These are phyloP conservation scores for Hyphopichia homilentoma DNA, from an alignment of 805 yeast species.

Conservation along the genomic window DNA sequence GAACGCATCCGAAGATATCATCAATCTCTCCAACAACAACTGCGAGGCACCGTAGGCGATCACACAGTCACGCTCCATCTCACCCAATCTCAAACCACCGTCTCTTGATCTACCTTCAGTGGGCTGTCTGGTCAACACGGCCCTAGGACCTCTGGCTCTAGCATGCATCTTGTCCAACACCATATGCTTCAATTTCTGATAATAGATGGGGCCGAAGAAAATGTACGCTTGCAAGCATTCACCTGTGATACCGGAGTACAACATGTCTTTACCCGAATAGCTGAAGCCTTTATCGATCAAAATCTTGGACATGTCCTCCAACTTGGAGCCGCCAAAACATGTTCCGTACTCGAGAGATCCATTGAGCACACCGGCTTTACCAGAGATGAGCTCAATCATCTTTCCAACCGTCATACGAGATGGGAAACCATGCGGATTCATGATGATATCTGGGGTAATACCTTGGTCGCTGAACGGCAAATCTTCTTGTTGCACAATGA, in stretches of 20 bases:
- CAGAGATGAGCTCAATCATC: constrained; percentile 93
- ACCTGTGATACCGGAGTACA: constrained; percentile 95
- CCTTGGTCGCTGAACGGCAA: constrained; percentile 94
- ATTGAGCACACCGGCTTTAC: constrained; percentile 94
- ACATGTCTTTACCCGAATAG: constrained; percentile 96
- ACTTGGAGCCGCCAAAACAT: constrained; percentile 96
- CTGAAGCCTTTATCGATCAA: constrained; percentile 87
- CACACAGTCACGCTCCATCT: constrained; percentile 99
- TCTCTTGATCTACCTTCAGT: constrained; percentile 99
- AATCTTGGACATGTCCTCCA: constrained; percentile 91
- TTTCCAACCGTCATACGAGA: constrained; percentile 99
- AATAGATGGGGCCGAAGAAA: constrained; percentile 97
- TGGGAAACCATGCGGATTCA: constrained; percentile 99
- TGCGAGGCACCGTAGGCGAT: constrained; percentile 99
- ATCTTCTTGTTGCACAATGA: constrained; percentile 95
- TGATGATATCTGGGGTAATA: constrained; percentile 88
- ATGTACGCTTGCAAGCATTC: constrained; percentile 96
- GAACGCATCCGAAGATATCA: constrained; percentile 96
- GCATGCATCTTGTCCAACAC: constrained; percentile 99
- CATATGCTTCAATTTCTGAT: constrained; percentile 98
- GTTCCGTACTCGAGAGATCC: constrained; percentile 95
- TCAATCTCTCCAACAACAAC: constrained; percentile 84
- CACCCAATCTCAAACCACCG: constrained; percentile 98
- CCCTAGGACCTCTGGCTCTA: constrained; percentile 98
- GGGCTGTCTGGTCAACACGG: constrained; percentile 96